Evolutionary conservation across 2,329 filamentous ascomycete genomes (phyloP).

Genomic region (Colletotrichum tanaceti): DNA sequence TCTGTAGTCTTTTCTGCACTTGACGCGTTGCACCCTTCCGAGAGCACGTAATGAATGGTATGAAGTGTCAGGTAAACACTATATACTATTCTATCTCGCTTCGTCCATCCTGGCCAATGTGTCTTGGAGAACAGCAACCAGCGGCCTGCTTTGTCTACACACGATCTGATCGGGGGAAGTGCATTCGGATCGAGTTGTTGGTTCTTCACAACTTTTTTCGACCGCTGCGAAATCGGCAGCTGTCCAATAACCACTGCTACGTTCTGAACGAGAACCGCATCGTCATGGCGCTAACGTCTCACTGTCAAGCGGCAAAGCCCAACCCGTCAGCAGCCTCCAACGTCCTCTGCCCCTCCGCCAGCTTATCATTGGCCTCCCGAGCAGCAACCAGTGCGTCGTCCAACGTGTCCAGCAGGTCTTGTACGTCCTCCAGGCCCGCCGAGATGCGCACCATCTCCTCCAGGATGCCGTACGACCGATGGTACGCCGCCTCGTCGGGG

Average conservation of each 20-base stretch:
- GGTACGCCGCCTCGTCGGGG: slow-evolving; percentile 51
- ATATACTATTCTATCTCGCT: no score
- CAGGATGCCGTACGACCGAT: slow-evolving; percentile 52
- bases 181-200: no score
- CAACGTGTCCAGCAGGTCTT: slow-evolving; percentile 55
- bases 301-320: slow-evolving; percentile 15
- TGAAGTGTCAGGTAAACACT: no score
- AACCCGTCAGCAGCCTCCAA: slow-evolving; percentile 26
- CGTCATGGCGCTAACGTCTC: neutral
- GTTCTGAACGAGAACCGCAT: no score
- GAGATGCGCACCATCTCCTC: slow-evolving; percentile 59
- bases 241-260: no score
- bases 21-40: neutral
- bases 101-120: no score
- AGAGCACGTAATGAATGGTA: slow-evolving; percentile 13
- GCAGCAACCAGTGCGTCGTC: slow-evolving; percentile 54
- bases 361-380: slow-evolving; percentile 56
- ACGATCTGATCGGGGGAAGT: no score
- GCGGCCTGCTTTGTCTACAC: no score
- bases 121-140: no score
- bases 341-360: neutral
- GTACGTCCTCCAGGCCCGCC: slow-evolving; percentile 59
- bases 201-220: no score
- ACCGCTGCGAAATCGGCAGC: no score
- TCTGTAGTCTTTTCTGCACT: neutral